Evolutionary conservation across 2,329 filamentous ascomycete genomes (phyloP).

Genomic region (Nothophaeocryptopus gaeumannii): DNA sequence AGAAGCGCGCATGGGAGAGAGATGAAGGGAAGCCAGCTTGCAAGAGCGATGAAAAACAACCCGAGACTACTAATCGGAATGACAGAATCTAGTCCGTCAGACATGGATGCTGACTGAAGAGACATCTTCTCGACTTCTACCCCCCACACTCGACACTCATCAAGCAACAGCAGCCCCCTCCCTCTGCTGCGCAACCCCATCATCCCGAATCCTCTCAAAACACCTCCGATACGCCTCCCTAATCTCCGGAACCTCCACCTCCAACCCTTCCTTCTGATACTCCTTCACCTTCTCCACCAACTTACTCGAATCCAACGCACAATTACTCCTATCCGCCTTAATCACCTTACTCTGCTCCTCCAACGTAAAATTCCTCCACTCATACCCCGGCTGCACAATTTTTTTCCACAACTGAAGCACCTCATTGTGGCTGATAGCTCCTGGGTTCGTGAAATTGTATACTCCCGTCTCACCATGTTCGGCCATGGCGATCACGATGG

Average conservation of each 20-base stretch:
- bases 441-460: constrained; percentile 70
- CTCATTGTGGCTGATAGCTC: constrained; percentile 69
- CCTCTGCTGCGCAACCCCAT: constrained; percentile 12
- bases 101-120: too few relatives aligned
- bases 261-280: constrained; percentile 41
- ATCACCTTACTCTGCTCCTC: constrained; percentile 66
- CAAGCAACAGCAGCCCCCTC: constrained; percentile 9
- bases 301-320: constrained; percentile 60
- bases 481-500: constrained; percentile 58
- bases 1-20: too few relatives aligned
- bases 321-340: constrained; percentile 66
- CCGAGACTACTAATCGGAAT: too few relatives aligned
- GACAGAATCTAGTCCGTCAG: too few relatives aligned
- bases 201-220: constrained; percentile 57
- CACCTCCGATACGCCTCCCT: constrained; percentile 60
- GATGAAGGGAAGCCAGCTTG: too few relatives aligned
- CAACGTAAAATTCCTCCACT: constrained; percentile 64
- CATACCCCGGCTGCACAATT: constrained; percentile 59
- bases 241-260: constrained; percentile 58
- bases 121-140: too few relatives aligned
- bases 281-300: constrained; percentile 58
- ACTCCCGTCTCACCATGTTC: constrained; percentile 62
- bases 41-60: too few relatives aligned
- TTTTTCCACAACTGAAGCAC: constrained; percentile 62
- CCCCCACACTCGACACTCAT: not conserved